These are phyloP conservation scores for Apiospora phragmitis DNA, from an alignment of 2,329 filamentous ascomycete genomes.

Conservation along the genomic window DNA sequence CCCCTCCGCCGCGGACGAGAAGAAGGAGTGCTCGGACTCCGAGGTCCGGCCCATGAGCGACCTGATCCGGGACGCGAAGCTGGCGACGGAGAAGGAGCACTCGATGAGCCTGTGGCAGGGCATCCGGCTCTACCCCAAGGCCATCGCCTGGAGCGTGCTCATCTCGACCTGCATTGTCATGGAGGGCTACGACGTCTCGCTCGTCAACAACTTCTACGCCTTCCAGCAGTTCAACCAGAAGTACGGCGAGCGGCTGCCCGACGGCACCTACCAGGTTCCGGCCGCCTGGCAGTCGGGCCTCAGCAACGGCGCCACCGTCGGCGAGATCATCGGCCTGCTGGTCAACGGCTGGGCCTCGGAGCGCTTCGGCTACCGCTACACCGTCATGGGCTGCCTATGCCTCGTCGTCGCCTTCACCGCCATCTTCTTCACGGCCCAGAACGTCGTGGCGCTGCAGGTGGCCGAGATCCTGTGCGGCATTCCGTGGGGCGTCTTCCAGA, in stretches of 20 bases:
- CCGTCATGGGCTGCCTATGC: constrained; percentile 58
- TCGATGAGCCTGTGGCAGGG: constrained; percentile 75
- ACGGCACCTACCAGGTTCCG: constrained; percentile 55
- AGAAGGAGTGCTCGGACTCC: not conserved
- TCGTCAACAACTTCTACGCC: constrained; percentile 79
- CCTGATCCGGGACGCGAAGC: constrained; percentile 46
- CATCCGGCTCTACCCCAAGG: constrained; percentile 82
- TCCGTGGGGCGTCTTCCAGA: constrained; percentile 62
- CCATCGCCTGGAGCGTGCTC: constrained; percentile 77
- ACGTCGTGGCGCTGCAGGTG: constrained; percentile 57
- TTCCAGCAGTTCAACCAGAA: constrained; percentile 59
- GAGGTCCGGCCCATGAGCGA: constrained; percentile 30
- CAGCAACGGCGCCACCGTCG: constrained; percentile 50
- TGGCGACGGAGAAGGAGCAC: constrained; percentile 62
- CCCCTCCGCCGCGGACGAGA: not conserved
- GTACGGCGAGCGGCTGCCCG: constrained; percentile 49
- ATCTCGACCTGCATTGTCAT: constrained; percentile 92
- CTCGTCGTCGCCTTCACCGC: constrained; percentile 58
- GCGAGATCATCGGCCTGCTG: constrained; percentile 66
- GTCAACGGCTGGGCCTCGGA: constrained; percentile 67
- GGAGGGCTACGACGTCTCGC: constrained; percentile 84
- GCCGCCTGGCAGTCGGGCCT: constrained; percentile 64
- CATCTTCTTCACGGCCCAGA: constrained; percentile 65
- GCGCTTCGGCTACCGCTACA: constrained; percentile 67
- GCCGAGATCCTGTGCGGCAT: constrained; percentile 66